Base-by-base conservation (phyloP, 2,329 filamentous ascomycete species). In the Xylariaceae sp. region DNA sequence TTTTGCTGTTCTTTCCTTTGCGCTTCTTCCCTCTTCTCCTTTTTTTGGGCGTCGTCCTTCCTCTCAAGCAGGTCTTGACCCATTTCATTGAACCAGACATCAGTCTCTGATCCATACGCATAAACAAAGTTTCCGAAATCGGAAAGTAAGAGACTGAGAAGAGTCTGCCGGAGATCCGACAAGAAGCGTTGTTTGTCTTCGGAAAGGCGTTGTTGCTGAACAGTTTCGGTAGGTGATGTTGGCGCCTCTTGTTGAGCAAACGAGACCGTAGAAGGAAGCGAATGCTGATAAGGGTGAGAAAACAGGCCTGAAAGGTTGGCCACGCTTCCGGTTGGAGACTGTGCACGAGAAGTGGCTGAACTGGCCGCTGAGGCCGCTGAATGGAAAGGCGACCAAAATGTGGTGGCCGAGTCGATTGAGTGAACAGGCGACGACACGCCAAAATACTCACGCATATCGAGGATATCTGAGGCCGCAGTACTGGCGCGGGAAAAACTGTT, bases 321-420 rank as follows among this genome's bases (percentile, higher is more conserved):
- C 36, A 82, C 68, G 57, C 81, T 85, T 2, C 81, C 81, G 0
- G 78, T 81, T 0, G 82, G 81, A 6, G 82, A 85, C 51, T 83
- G 82, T 1, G 76, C 75, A 47, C 80, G 72, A 1, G 81, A 80
- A 0, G 78, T 66, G 67, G 77, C 71, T 65, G 89, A 64, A 71
- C 85, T 66, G 0, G 83, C 80, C 1, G 86, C 83, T 32, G 82
- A 82, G 53, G 85, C 78, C 0, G 81, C 76, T 0, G 83, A 83
- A 52, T 89, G 86, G 58, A 92, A 90, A 0, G 89, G 89, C 2
- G 91, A 96, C 90, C 90, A 96, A 65, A 92, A 95, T 0, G 90
- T 94, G 14, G 83, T 83, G 19, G 80, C 79, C 0, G 89, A 86
- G 60, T 94, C 89, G 51, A 86, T 85, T 0, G 86, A 84, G 39